Evolutionary conservation across 805 yeast genomes (phyloP).

Genomic region (Debaryomyces tyrocola): DNA sequence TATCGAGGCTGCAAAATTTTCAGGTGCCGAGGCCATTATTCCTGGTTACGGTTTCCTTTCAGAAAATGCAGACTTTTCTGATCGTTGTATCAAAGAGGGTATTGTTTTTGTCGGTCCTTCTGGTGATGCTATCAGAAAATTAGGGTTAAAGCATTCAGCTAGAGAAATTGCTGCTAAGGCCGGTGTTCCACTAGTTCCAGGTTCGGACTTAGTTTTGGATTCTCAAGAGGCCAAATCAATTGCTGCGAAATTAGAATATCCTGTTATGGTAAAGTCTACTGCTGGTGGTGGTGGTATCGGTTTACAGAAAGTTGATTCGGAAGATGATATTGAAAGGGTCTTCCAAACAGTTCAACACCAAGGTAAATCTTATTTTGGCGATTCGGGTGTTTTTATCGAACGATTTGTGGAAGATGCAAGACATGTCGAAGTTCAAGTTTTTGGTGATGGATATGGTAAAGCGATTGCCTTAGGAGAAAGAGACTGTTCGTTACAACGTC

Average conservation of each 20-base stretch:
- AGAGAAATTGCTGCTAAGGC: constrained; percentile 89
- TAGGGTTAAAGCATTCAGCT: constrained; percentile 96
- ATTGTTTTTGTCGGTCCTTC: constrained; percentile 95
- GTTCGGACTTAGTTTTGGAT: constrained; percentile 76
- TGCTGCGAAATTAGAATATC: constrained; percentile 78
- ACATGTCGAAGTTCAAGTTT: constrained; percentile 94
- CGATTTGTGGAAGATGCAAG: constrained; percentile 93
- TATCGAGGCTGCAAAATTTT: constrained; percentile 76
- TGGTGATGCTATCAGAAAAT: constrained; percentile 85
- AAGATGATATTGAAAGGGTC: constrained; percentile 76
- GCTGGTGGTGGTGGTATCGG: constrained; percentile 99
- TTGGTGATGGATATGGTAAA: constrained; percentile 92
- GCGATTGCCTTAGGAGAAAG: constrained; percentile 96
- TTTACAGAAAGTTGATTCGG: constrained; percentile 85
- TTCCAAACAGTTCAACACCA: constrained; percentile 92
- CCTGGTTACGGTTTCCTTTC: constrained; percentile 98
- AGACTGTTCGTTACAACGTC: constrained; percentile 95
- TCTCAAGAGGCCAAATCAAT: constrained; percentile 73
- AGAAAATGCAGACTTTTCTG: constrained; percentile 95
- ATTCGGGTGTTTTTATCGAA: constrained; percentile 92
- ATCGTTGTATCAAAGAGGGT: constrained; percentile 78
- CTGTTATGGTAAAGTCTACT: constrained; percentile 94
- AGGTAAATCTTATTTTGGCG: constrained; percentile 91
- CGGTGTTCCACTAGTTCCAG: constrained; percentile 97
- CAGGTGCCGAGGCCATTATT: constrained; percentile 91